A percentile compares a stretch with the other conserved stretches of the same genome.
Evolutionary conservation across 1,284 basidiomycete genomes (phyloP).

Genomic region (Fomitiporia mediterranea): DNA sequence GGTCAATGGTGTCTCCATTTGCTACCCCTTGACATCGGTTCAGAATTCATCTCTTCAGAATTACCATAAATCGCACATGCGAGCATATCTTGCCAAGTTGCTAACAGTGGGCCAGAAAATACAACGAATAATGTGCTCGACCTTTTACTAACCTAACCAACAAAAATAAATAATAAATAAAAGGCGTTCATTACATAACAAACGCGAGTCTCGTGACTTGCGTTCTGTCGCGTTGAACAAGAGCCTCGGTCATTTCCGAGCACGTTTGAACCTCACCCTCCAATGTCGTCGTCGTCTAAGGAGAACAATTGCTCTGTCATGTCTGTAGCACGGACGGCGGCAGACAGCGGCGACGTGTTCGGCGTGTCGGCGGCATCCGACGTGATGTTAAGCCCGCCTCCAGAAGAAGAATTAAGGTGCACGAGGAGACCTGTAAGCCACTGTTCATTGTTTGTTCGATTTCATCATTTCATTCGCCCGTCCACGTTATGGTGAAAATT

Average conservation of each 20-base stretch:
- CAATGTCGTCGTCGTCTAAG: conserved; percentile 13
- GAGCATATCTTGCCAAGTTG: no score
- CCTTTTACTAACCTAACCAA: no score
- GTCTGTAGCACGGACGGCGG: neutral
- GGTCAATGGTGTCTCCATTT: no score
- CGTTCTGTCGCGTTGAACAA: conserved; percentile 2
- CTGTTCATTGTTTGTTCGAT: neutral
- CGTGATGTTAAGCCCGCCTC: conserved; percentile 16
- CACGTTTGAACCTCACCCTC: conserved; percentile 1
- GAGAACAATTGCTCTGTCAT: conserved; percentile 7
- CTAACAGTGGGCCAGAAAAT: no score
- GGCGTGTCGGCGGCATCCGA: neutral
- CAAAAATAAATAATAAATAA: neutral
- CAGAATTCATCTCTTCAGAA: no score
- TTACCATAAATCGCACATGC: no score
- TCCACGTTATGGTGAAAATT: neutral
- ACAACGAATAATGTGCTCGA: no score
- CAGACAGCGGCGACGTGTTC: conserved; percentile 6
- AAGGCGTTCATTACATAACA: neutral
- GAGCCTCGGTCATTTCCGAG: neutral
- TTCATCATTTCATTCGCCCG: neutral
- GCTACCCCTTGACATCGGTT: no score
- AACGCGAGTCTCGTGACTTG: conserved; percentile 1
- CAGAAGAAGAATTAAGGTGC: conserved; percentile 13
- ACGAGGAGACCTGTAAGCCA: conserved; percentile 4